Evolutionary conservation across 2,329 filamentous ascomycete genomes (phyloP).

Genomic region (Chaetomiaceae sp.): DNA sequence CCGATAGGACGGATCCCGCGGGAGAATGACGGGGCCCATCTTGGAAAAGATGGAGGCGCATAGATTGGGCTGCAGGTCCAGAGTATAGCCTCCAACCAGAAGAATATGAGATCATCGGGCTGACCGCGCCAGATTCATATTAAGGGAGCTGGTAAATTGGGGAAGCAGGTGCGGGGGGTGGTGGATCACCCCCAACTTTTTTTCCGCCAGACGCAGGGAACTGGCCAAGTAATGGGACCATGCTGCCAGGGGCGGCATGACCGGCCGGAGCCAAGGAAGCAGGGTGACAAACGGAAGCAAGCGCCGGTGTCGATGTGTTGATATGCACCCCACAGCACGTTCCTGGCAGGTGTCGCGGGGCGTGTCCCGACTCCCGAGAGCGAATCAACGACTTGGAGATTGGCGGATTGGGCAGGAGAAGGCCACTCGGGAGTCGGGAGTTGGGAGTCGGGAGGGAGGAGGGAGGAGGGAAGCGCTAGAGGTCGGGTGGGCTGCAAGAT

Average conservation of each 20-base stretch:
- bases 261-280: conserved; percentile 5
- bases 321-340: not conserved
- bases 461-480: too few relatives aligned
- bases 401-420: not conserved
- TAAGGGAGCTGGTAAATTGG: conserved; percentile 21
- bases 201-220: too few relatives aligned
- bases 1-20: conserved; percentile 27
- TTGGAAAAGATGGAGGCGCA: conserved; percentile 17
- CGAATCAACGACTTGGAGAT: conserved; percentile 2
- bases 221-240: conserved; percentile 12
- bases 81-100: conserved; percentile 24
- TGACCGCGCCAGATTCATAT: conserved; percentile 18
- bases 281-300: conserved; percentile 14
- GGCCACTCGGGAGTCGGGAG: too few relatives aligned
- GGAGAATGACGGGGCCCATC: conserved; percentile 21
- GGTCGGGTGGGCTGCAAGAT: too few relatives aligned
- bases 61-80: conserved; percentile 25
- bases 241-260: conserved; percentile 17
- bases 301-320: conserved; percentile 11
- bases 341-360: not conserved
- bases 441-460: too few relatives aligned
- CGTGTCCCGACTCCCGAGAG: not conserved
- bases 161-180: conserved; percentile 15
- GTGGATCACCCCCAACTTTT: conserved; percentile 17
- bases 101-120: conserved; percentile 23